Conservation (phyloP, 2,329 filamentous ascomycete genomes). For the Cryphonectria naterciae region DNA sequence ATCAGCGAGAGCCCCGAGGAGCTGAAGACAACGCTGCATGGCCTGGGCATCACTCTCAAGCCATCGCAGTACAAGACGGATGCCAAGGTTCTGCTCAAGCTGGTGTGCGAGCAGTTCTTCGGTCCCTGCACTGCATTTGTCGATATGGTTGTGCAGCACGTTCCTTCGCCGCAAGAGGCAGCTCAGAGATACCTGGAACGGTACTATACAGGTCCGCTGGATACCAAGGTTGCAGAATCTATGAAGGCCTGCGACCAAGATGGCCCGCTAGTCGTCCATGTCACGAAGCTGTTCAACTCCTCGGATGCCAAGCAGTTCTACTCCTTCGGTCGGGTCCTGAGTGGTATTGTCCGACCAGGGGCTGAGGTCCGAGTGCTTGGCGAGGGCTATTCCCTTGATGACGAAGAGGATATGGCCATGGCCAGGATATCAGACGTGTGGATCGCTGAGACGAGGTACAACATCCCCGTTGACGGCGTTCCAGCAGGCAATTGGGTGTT, state of each 20-base stretch:
- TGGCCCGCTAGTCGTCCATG: conserved; percentile 86
- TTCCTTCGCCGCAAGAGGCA: conserved; percentile 83
- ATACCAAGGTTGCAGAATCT: conserved; percentile 76
- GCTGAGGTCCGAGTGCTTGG: conserved; percentile 88
- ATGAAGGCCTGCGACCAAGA: conserved; percentile 87
- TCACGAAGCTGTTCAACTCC: conserved; percentile 92
- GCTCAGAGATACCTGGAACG: conserved; percentile 76
- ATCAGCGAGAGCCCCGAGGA: conserved; percentile 89
- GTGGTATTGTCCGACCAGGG: conserved; percentile 82
- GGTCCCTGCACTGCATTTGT: conserved; percentile 88
- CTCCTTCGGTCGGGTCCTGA: conserved; percentile 89
- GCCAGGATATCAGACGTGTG: conserved; percentile 85
- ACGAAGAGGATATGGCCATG: conserved; percentile 94
- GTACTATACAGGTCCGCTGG: conserved; percentile 90
- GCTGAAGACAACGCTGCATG: conserved; percentile 75
- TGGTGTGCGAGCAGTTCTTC: conserved; percentile 96
- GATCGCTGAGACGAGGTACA: conserved; percentile 92
- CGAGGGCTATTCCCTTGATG: conserved; percentile 93
- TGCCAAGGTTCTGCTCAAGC: conserved; percentile 82
- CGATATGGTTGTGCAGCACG: conserved; percentile 89
- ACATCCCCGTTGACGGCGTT: conserved; percentile 86
- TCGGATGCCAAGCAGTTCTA: conserved; percentile 89
- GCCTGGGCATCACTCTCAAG: conserved; percentile 83
- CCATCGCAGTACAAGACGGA: conserved; percentile 91
- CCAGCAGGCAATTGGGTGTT: conserved; percentile 93